Percentiles rank a stretch among this genome's conserved stretches.
Evolutionary conservation across 2,329 filamentous ascomycete species (phyloP).

Genomic region (Aureobasidium lini): DNA sequence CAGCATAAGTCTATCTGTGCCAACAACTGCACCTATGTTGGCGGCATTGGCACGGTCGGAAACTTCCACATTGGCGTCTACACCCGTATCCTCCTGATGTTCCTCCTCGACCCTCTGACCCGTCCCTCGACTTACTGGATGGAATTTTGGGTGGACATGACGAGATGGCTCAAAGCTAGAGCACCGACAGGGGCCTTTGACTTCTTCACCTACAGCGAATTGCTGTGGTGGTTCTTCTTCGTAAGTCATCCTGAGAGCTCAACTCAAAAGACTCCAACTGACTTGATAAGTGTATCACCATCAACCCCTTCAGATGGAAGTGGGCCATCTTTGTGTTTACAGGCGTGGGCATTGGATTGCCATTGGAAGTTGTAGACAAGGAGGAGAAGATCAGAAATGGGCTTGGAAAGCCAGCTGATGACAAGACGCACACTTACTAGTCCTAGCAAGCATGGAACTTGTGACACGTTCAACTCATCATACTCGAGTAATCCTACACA

Average conservation of each 20-base stretch:
- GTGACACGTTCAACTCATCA: neutral
- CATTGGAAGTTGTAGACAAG: slow-evolving; percentile 56
- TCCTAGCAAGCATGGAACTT: neutral
- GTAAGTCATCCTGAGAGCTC: slow-evolving; percentile 34
- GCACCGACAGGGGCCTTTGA: slow-evolving; percentile 73
- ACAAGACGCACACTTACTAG: slow-evolving; percentile 15
- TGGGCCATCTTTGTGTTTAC: slow-evolving; percentile 80
- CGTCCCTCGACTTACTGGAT: slow-evolving; percentile 67
- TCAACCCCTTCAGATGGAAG: slow-evolving; percentile 87
- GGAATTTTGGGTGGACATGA: slow-evolving; percentile 83
- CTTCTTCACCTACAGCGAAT: slow-evolving; percentile 81
- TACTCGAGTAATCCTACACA: no score
- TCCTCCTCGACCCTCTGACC: slow-evolving; percentile 69
- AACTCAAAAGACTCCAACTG: no score
- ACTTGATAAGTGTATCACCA: slow-evolving; percentile 35
- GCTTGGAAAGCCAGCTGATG: slow-evolving; percentile 32
- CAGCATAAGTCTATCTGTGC: slow-evolving; percentile 64
- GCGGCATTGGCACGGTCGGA: slow-evolving; percentile 72
- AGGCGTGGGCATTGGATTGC: slow-evolving; percentile 61
- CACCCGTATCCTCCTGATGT: slow-evolving; percentile 79
- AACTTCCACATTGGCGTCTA: slow-evolving; percentile 91
- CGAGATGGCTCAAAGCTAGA: slow-evolving; percentile 58
- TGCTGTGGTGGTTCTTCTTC: slow-evolving; percentile 80
- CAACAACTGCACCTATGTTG: slow-evolving; percentile 78
- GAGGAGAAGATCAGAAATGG: slow-evolving; percentile 57